Conservation (phyloP, 2,329 filamentous ascomycete species). For the Cladosporium sp. region DNA sequence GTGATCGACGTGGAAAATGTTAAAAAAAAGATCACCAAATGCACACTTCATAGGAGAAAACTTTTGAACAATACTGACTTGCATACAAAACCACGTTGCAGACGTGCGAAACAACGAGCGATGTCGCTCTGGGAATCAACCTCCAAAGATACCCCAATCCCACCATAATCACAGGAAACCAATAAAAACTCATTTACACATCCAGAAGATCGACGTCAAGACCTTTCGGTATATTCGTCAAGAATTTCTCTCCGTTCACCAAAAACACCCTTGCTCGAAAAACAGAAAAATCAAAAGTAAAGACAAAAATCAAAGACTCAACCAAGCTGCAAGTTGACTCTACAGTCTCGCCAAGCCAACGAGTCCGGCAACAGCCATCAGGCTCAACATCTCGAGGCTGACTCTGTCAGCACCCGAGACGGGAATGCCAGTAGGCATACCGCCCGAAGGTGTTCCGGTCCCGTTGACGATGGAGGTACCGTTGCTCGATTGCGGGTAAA, state of each 20-base stretch:
- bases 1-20: no score
- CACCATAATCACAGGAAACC: background rate
- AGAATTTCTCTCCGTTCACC: background rate
- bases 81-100: background rate
- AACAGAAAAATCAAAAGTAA: background rate
- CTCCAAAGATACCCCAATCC: background rate
- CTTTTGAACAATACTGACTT: background rate
- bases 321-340: background rate
- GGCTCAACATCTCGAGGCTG: background rate
- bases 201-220: background rate
- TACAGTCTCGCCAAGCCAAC: constrained; percentile 1
- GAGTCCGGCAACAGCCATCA: constrained; percentile 5
- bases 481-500: constrained; percentile 9
- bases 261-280: background rate
- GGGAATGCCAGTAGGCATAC: background rate
- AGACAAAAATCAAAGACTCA: background rate
- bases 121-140: background rate
- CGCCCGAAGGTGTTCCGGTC: constrained; percentile 9
- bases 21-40: no score
- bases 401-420: background rate
- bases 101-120: background rate
- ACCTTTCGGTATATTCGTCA: background rate
- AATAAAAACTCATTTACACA: background rate
- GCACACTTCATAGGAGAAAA: background rate
- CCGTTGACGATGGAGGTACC: constrained; percentile 11